These are phyloP conservation scores for Dictyostelium purpureum DNA, from an alignment of 78 protist genomes.

Conservation along the genomic window DNA sequence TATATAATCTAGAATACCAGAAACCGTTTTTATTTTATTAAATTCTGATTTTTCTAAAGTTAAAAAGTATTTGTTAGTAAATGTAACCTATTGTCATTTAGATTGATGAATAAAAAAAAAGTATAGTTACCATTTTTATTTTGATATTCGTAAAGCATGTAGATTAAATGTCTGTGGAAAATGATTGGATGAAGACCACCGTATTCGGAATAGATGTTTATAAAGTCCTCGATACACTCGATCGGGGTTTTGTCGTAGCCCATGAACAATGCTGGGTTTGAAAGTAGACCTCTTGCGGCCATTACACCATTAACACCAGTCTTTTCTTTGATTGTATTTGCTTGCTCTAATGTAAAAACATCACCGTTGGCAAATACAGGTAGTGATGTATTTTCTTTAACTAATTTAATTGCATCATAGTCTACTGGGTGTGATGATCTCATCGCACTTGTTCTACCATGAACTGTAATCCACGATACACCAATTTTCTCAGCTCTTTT, in stretches of 20 bases:
- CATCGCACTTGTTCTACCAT: constrained; percentile 86
- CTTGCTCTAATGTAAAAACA: constrained; percentile 63
- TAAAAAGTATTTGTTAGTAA: too few relatives aligned
- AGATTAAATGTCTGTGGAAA: constrained; percentile 77
- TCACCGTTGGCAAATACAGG: constrained; percentile 93
- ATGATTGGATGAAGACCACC: constrained; percentile 65
- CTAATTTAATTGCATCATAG: constrained; percentile 85
- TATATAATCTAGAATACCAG: constrained; percentile 33
- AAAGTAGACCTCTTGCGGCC: constrained; percentile 90
- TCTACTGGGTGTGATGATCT: constrained; percentile 58
- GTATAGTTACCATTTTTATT: constrained; percentile 28
- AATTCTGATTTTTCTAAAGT: constrained; percentile 39
- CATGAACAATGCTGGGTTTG: constrained; percentile 87
- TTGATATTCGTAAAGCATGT: constrained; percentile 58
- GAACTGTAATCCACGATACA: constrained; percentile 88
- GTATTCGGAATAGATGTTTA: constrained; percentile 33
- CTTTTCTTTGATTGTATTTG: neutral
- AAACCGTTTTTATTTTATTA: constrained; percentile 1
- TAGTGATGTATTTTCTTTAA: constrained; percentile 56
- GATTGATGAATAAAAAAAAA: too few relatives aligned
- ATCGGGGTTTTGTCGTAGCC: constrained; percentile 78
- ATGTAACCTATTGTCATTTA: too few relatives aligned
- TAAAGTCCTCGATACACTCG: constrained; percentile 66
- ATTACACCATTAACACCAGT: constrained; percentile 87
- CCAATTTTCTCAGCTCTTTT: constrained; percentile 80